phyloP scores from a whole-genome alignment of 192 early-diverging fungal species.

The Coemansia sp. region DNA sequence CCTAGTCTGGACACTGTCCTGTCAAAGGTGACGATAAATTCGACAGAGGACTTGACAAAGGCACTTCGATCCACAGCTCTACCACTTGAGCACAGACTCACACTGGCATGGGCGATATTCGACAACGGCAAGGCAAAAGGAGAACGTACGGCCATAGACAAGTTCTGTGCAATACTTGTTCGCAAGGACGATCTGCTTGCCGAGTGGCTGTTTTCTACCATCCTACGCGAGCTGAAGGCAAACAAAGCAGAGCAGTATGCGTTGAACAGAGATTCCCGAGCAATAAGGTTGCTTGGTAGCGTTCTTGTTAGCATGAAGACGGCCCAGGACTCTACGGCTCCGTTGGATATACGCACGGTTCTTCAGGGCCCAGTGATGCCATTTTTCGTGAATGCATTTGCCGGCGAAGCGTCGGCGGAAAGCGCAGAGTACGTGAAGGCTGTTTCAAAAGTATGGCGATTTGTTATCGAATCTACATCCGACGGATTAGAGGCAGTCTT shows the following conservation, averaged over 20 bases:
- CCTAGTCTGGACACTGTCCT: slow-evolving; percentile 16
- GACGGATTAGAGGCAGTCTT: slow-evolving; percentile 33
- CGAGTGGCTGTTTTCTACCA: slow-evolving; percentile 47
- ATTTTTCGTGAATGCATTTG: slow-evolving; percentile 35
- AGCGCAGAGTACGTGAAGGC: slow-evolving; percentile 14
- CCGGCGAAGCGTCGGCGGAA: background rate
- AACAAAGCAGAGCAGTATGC: slow-evolving; percentile 10
- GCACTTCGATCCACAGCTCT: slow-evolving; percentile 25
- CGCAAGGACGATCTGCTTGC: slow-evolving; percentile 42
- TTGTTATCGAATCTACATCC: slow-evolving; percentile 15
- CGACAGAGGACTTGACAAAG: slow-evolving; percentile 44
- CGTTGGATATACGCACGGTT: slow-evolving; percentile 28
- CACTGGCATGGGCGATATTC: slow-evolving; percentile 39
- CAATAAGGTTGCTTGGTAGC: slow-evolving; percentile 17
- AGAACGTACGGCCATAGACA: slow-evolving; percentile 4
- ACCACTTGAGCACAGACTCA: slow-evolving; percentile 23
- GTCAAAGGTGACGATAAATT: slow-evolving; percentile 9
- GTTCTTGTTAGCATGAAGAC: slow-evolving; percentile 30
- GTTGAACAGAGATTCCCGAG: slow-evolving; percentile 19
- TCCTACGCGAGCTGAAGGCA: slow-evolving; percentile 43
- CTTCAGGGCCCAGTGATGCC: slow-evolving; percentile 29
- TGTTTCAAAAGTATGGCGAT: slow-evolving; percentile 30
- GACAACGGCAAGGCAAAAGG: slow-evolving; percentile 10
- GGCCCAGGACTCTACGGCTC: background rate
- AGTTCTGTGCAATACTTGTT: slow-evolving; percentile 29